Evolutionary conservation across 768 basidiomycete genomes (phyloP), one percentile per base, ranked within the genome.

Genomic region (Russula sp.): DNA sequence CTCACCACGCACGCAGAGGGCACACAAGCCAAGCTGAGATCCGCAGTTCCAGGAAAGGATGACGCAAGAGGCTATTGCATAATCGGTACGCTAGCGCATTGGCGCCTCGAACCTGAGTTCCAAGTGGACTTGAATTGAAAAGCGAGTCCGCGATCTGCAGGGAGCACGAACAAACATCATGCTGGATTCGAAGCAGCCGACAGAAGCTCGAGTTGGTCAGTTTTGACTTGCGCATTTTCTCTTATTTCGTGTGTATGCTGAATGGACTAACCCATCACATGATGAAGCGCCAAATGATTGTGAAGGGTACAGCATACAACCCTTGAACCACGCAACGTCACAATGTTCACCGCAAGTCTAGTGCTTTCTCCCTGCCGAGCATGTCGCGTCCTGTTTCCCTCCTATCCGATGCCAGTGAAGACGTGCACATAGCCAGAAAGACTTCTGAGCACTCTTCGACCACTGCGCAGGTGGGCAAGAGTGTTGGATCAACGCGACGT

Each of bases 171-270:
- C 93, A 10, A 85, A 87, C 70, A 93, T 95, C 40, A 94, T 93
- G 0, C 76, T 97, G 59, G 92, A 95, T 74, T 87, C 92, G 30
- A 97, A 97, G 76, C 94, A 97, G n/a, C n/a, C n/a, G n/a, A 71
- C 93, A 95, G 73, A 94, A 96, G 74, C 77, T 97, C 44, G 92
- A 96, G 72, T 72, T 95, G 74, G 94, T 97, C 64, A 59, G 84
- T 42, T 28, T 28, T 28, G 28, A 28, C 28, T 4, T 28, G 28
- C 28, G 52, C 32, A 57, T 67, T 14, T 11, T 30, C 16, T 24
- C 6, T 22, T 16, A 40, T 28, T 7, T 14, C n/a, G 28, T 14
- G 3, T 9, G 26, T 8, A 6, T 16, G 26, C 28, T 61, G 16
- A 62, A 26, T 2, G 10, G 9, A 6, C 28, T 2, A 20, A 18